phyloP scores from a whole-genome alignment of 768 basidiomycete genomes.

The Mycena galericulata region DNA sequence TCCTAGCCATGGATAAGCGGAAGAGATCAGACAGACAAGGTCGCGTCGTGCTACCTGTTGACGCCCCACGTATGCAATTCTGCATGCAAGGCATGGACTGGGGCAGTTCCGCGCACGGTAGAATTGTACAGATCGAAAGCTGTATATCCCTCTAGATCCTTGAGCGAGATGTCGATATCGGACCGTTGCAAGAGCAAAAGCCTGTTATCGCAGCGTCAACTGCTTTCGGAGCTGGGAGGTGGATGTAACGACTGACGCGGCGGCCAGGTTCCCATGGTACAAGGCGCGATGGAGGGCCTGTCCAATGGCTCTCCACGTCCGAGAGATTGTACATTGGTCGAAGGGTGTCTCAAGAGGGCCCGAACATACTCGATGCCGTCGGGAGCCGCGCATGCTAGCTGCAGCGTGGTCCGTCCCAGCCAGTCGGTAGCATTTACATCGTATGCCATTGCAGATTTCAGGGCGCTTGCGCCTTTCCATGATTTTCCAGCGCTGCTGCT shows the following conservation, averaged over 20 bases:
- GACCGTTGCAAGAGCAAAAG: conserved; percentile 78
- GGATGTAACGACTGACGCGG: conserved; percentile 61
- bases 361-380: conserved; percentile 84
- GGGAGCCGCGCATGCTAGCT: conserved; percentile 77
- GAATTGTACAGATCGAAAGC: conserved; percentile 95
- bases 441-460: conserved; percentile 42
- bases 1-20: conserved; percentile 55
- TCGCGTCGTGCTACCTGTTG: conserved; percentile 66
- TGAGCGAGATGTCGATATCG: conserved; percentile 78
- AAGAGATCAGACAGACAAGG: conserved; percentile 23
- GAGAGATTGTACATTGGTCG: conserved; percentile 82
- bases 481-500: conserved; percentile 68
- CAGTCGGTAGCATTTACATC: conserved; percentile 82
- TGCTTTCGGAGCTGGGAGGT: conserved; percentile 14
- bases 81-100: conserved; percentile 51
- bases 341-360: conserved; percentile 79
- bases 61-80: conserved; percentile 92
- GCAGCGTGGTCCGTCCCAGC: conserved; percentile 83
- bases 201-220: conserved; percentile 53
- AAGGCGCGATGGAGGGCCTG: conserved; percentile 89
- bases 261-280: conserved; percentile 81
- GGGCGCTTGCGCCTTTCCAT: conserved; percentile 62
- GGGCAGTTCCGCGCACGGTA: conserved; percentile 82
- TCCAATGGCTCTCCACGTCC: conserved; percentile 92
- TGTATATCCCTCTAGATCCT: conserved; percentile 91